Evolutionary conservation across 768 basidiomycete species (phyloP).

Genomic region (Suillus americanus): DNA sequence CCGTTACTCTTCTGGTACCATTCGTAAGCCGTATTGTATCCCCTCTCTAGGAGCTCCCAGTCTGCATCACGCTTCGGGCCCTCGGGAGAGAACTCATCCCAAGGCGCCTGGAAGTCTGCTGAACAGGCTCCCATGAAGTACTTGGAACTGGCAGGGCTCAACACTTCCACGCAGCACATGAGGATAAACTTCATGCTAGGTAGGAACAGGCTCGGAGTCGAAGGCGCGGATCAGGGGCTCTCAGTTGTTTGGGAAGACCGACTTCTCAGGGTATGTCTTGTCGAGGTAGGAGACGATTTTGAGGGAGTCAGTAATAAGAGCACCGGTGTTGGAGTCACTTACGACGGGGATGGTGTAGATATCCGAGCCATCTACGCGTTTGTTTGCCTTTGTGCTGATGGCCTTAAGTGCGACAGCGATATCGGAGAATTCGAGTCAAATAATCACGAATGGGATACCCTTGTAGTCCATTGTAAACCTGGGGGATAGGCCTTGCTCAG

Average conservation of each 20-base stretch:
- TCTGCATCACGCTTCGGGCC: constrained; percentile 34
- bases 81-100: constrained; percentile 41
- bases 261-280: constrained; percentile 29
- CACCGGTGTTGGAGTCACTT: constrained; percentile 28
- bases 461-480: constrained; percentile 35
- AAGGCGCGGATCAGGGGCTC: constrained; percentile 23
- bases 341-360: constrained; percentile 35
- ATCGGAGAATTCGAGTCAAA: constrained; percentile 51
- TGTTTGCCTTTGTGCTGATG: constrained; percentile 31
- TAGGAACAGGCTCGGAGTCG: constrained; percentile 1
- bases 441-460: constrained; percentile 40
- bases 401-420: constrained; percentile 36
- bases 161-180: constrained; percentile 22
- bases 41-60: constrained; percentile 20
- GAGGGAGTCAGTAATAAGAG: constrained; percentile 29
- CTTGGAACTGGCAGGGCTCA: constrained; percentile 35
- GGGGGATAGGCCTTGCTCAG: neutral
- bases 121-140: constrained; percentile 38
- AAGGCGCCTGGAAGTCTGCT: constrained; percentile 28
- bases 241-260: constrained; percentile 23
- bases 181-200: constrained; percentile 16
- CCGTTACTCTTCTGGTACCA: constrained; percentile 22
- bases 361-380: constrained; percentile 15
- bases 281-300: constrained; percentile 37
- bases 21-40: constrained; percentile 14